These are phyloP conservation scores for Globisporangium ultimum DNA, from an alignment of 352 stramenopile species.

Conservation along the genomic window DNA sequence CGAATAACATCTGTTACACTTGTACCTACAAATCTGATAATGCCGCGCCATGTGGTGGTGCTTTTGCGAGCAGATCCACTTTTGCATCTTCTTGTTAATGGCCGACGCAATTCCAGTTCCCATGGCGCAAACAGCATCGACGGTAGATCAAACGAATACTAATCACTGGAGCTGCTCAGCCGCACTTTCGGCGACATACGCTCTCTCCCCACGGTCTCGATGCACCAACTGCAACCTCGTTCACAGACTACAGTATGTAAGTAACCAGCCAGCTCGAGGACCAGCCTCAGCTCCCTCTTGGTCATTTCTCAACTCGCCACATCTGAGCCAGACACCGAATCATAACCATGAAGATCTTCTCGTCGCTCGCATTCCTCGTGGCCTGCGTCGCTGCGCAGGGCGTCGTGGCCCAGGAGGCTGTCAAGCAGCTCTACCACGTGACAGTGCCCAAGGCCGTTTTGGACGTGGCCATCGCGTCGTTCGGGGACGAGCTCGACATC, in stretches of 20 bases:
- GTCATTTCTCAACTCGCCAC: background rate
- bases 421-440: constrained; percentile 33
- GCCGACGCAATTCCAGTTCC: background rate
- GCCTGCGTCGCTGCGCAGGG: constrained; percentile 16
- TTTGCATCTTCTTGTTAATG: no score
- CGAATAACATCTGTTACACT: no score
- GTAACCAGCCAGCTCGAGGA: no score
- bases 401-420: constrained; percentile 12
- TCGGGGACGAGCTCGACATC: constrained; percentile 12
- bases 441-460: constrained; percentile 23
- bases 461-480: constrained; percentile 3
- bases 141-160: background rate
- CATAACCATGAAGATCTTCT: constrained; percentile 23
- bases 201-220: background rate
- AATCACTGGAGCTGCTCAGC: background rate
- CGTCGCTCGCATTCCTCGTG: constrained; percentile 13
- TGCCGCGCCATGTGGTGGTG: no score
- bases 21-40: no score
- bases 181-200: background rate
- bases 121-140: background rate
- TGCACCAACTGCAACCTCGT: background rate
- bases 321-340: background rate
- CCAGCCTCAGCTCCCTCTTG: background rate
- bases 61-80: no score
- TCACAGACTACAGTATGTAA: background rate